phyloP scores from a whole-genome alignment of 1,139 yeast genomes.

The Chernovozyma sophiae-reginae region DNA sequence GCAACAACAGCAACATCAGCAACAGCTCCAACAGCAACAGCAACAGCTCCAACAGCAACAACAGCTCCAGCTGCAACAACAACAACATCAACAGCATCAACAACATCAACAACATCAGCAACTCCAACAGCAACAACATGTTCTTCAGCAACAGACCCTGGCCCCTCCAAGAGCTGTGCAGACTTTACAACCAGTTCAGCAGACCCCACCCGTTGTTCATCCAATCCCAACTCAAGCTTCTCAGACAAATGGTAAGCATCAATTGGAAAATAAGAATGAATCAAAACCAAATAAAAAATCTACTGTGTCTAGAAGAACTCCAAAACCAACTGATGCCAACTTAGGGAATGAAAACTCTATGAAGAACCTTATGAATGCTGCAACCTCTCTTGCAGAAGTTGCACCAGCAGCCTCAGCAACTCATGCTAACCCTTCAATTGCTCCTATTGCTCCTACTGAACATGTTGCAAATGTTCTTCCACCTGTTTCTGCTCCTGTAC shows the following conservation, averaged over 20 bases:
- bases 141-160: not conserved
- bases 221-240: constrained; percentile 9
- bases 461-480: constrained; percentile 1
- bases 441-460: constrained; percentile 7
- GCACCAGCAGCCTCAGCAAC: too few species aligned
- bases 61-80: constrained; percentile 8
- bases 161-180: not conserved
- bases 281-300: constrained; percentile 5
- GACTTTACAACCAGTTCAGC: not conserved
- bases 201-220: constrained; percentile 1
- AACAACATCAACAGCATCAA: constrained; percentile 6
- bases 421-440: constrained; percentile 4
- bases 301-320: constrained; percentile 5
- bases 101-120: constrained; percentile 6
- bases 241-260: constrained; percentile 5
- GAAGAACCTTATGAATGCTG: constrained; percentile 4
- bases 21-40: constrained; percentile 1
- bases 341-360: constrained; percentile 1
- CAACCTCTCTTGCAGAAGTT: not conserved
- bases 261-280: constrained; percentile 5
- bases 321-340: constrained; percentile 6
- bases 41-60: constrained; percentile 6
- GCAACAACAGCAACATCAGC: constrained; percentile 6
- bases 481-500: too few species aligned
- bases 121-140: constrained; percentile 4